Evolutionary conservation across 2,329 filamentous ascomycete species (phyloP).

Genomic region (Claviceps paspali): DNA sequence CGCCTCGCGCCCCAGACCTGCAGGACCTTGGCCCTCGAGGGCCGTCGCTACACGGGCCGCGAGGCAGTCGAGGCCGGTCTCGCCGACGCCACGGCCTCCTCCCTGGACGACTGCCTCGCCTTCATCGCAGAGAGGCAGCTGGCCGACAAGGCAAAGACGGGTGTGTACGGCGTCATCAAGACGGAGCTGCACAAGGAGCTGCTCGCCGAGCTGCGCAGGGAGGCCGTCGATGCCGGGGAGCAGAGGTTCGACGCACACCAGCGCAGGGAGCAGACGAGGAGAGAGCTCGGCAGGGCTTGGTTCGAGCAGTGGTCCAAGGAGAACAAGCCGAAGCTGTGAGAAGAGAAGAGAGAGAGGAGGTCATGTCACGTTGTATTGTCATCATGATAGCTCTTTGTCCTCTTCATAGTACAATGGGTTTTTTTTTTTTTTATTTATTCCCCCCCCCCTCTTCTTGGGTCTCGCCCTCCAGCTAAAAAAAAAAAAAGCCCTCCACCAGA

Average conservation of each 20-base stretch:
- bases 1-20: slow-evolving; percentile 46
- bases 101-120: slow-evolving; percentile 41
- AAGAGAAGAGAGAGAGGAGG: too few relatives aligned
- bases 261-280: slow-evolving; percentile 25
- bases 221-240: slow-evolving; percentile 33
- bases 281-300: slow-evolving; percentile 29
- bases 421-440: too few relatives aligned
- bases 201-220: slow-evolving; percentile 39
- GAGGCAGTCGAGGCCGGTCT: slow-evolving; percentile 52
- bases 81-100: slow-evolving; percentile 46
- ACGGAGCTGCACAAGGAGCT: slow-evolving; percentile 59
- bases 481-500: too few relatives aligned
- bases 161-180: slow-evolving; percentile 58
- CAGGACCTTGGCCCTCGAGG: slow-evolving; percentile 57
- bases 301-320: slow-evolving; percentile 32
- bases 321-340: slow-evolving; percentile 24
- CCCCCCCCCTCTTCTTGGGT: too few relatives aligned
- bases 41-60: slow-evolving; percentile 46
- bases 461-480: too few relatives aligned
- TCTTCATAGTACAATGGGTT: too few relatives aligned
- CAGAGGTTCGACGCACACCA: slow-evolving; percentile 28
- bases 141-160: slow-evolving; percentile 43
- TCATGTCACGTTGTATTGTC: too few relatives aligned
- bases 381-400: too few relatives aligned
- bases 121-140: slow-evolving; percentile 46